Evolutionary conservation across 1,139 yeast genomes (phyloP).

Genomic region (Kodamaea ohmeri): DNA sequence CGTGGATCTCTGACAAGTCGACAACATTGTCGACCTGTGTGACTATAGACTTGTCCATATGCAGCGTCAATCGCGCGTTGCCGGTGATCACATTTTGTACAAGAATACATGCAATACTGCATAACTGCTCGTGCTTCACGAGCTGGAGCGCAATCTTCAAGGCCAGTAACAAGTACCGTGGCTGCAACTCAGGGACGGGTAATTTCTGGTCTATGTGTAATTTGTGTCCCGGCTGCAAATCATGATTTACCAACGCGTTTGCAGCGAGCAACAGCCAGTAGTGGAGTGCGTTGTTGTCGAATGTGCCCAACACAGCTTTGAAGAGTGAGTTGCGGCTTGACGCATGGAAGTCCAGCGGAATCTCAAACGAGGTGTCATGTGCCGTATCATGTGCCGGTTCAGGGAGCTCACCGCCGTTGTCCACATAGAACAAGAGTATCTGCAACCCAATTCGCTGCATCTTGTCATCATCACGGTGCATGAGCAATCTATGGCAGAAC

Average conservation of each 20-base stretch:
- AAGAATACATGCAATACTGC: slow-evolving; percentile 22
- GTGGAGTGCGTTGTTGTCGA: slow-evolving; percentile 22
- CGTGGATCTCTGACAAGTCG: slow-evolving; percentile 56
- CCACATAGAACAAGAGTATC: slow-evolving; percentile 25
- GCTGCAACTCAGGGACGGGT: slow-evolving; percentile 3
- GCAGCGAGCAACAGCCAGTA: slow-evolving; percentile 39
- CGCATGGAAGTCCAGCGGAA: slow-evolving; percentile 5
- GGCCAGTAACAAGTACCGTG: slow-evolving; percentile 17
- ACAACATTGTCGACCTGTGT: slow-evolving; percentile 48
- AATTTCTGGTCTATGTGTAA: too few species aligned
- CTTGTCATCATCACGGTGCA: slow-evolving; percentile 17
- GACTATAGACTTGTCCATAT: slow-evolving; percentile 36
- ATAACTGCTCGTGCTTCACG: slow-evolving; percentile 31
- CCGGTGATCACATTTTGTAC: slow-evolving; percentile 19
- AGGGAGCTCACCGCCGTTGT: slow-evolving; percentile 12
- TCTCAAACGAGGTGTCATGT: slow-evolving; percentile 11
- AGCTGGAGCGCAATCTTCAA: slow-evolving; percentile 47
- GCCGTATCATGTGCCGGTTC: slow-evolving; percentile 2
- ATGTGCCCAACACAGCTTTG: slow-evolving; percentile 20
- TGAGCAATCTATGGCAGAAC: slow-evolving; percentile 23
- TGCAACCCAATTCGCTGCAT: slow-evolving; percentile 30
- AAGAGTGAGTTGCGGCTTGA: slow-evolving; percentile 16
- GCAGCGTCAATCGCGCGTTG: slow-evolving; percentile 14
- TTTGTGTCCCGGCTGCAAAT: slow-evolving; percentile 1
- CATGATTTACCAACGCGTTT: slow-evolving; percentile 22